Conservation (phyloP, 1,284 basidiomycete genomes). For the Malassezia dermatis region DNA sequence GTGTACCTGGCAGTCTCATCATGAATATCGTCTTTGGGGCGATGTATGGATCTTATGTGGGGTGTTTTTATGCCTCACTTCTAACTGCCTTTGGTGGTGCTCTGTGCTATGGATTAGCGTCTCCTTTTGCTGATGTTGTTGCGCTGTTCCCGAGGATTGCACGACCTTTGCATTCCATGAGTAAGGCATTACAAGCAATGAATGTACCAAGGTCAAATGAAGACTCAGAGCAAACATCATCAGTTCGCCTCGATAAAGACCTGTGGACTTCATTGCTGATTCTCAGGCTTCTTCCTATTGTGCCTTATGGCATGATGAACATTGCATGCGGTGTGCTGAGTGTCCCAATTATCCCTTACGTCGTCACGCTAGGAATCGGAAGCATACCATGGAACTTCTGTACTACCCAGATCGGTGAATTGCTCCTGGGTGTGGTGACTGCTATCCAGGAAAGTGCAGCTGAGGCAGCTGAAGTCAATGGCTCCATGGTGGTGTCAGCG, state of each 20-base stretch:
- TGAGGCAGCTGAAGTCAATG: background rate
- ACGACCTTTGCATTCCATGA: conserved; percentile 39
- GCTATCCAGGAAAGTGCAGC: conserved; percentile 18
- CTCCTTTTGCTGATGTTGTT: conserved; percentile 31
- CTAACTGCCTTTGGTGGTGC: conserved; percentile 42
- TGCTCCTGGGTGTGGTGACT: conserved; percentile 38
- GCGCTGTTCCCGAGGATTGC: conserved; percentile 31
- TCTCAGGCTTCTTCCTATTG: conserved; percentile 41
- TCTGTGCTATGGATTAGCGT: conserved; percentile 37
- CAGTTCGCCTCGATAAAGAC: conserved; percentile 11
- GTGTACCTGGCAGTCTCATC: conserved; percentile 40
- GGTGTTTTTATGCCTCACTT: conserved; percentile 37
- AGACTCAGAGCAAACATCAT: background rate
- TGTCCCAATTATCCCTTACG: conserved; percentile 41
- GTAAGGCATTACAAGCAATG: conserved; percentile 21
- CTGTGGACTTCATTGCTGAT: conserved; percentile 41
- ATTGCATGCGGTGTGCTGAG: conserved; percentile 43
- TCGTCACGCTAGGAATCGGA: conserved; percentile 34
- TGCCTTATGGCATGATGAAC: conserved; percentile 46
- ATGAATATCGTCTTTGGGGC: conserved; percentile 47
- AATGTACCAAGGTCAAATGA: background rate
- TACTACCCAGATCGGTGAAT: conserved; percentile 41
- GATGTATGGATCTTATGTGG: conserved; percentile 42
- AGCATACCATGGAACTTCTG: conserved; percentile 46
- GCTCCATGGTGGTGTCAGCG: conserved; percentile 5